Percentiles rank a stretch among this genome's conserved stretches.
These are phyloP conservation scores for Elasticomyces elasticus DNA, from an alignment of 495 filamentous ascomycete genomes.

Conservation along the genomic window DNA sequence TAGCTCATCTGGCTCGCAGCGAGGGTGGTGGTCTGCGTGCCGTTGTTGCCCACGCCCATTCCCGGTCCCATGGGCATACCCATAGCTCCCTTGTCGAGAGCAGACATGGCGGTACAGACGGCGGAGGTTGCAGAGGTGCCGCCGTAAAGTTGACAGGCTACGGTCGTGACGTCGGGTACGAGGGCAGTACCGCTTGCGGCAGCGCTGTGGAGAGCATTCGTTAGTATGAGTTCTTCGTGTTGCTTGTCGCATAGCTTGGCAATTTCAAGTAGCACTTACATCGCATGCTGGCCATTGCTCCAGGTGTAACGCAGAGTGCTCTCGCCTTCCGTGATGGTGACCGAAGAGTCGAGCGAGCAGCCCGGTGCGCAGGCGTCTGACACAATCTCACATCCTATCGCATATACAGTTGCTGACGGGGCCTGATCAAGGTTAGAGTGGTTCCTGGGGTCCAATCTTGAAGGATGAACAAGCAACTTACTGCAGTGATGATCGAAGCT, in stretches of 20 bases:
- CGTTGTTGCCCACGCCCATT: neutral
- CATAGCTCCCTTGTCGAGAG: neutral
- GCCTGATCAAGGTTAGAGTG: constrained; percentile 2
- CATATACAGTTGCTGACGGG: constrained; percentile 11
- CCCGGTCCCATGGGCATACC: neutral
- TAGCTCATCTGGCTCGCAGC: constrained; percentile 6
- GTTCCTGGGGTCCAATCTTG: neutral
- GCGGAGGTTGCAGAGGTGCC: constrained; percentile 2
- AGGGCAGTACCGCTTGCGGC: neutral
- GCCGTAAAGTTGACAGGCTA: constrained; percentile 10
- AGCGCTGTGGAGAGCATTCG: neutral
- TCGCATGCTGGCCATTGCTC: neutral
- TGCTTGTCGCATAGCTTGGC: neutral
- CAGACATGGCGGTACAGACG: constrained; percentile 5
- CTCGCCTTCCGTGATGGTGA: constrained; percentile 16
- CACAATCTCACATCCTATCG: constrained; percentile 4
- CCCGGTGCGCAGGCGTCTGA: neutral
- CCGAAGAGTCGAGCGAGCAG: constrained; percentile 8
- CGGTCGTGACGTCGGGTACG: neutral
- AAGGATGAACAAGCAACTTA: neutral
- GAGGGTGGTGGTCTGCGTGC: constrained; percentile 7
- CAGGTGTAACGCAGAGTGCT: constrained; percentile 13
- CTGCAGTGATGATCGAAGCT: constrained; percentile 12
- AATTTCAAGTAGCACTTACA: no score
- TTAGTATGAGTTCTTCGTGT: neutral